These are phyloP conservation scores for Fusarium nematophilum DNA, from an alignment of 2,329 filamentous ascomycete species.

Conservation along the genomic window DNA sequence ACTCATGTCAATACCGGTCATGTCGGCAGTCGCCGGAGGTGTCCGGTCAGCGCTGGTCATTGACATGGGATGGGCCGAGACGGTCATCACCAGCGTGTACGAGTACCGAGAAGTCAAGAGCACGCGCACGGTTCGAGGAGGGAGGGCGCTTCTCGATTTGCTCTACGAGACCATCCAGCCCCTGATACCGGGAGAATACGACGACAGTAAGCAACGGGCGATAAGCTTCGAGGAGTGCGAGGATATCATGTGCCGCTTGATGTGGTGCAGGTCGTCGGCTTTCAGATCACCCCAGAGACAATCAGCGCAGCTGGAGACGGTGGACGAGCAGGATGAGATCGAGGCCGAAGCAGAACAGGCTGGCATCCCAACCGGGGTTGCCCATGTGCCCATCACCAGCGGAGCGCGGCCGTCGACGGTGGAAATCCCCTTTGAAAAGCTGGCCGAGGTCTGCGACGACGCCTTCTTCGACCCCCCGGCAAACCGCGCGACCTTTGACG, in stretches of 20 bases:
- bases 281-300: conserved; percentile 50
- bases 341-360: conserved; percentile 48
- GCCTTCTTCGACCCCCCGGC: conserved; percentile 74
- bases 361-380: conserved; percentile 41
- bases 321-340: conserved; percentile 68
- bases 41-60: conserved; percentile 87
- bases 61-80: conserved; percentile 94
- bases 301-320: conserved; percentile 57
- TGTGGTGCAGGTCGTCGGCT: conserved; percentile 73
- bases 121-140: conserved; percentile 78
- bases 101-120: conserved; percentile 87
- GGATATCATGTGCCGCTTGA: conserved; percentile 78
- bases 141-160: conserved; percentile 75
- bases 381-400: conserved; percentile 60
- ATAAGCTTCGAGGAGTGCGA: conserved; percentile 84
- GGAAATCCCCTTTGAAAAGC: conserved; percentile 73
- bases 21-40: conserved; percentile 81
- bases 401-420: conserved; percentile 64
- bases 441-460: conserved; percentile 80
- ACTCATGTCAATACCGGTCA: conserved; percentile 80
- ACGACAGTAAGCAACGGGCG: conserved; percentile 50
- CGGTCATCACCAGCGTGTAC: conserved; percentile 85
- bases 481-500: conserved; percentile 74
- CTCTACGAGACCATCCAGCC: conserved; percentile 71
- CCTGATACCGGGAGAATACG: conserved; percentile 45